Evolutionary conservation across 129 eudicot species (phyloP).

Genomic region (Arctium lappa): DNA sequence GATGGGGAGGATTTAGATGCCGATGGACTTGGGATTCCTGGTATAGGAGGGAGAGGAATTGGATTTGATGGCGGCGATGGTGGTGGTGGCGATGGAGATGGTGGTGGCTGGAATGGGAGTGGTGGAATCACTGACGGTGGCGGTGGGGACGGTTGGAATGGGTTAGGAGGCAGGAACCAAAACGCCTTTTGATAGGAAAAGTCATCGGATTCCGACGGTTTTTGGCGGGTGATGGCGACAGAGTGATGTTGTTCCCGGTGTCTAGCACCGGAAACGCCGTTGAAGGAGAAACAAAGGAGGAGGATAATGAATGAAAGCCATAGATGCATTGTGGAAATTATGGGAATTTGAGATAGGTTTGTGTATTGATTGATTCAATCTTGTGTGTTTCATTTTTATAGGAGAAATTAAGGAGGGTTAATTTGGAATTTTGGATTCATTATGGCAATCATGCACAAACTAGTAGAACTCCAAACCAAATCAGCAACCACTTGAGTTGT

Average conservation of each 20-base stretch:
- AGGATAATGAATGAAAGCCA: constrained; percentile 33
- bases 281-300: constrained; percentile 33
- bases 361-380: constrained; percentile 12
- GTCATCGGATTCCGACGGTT: no score
- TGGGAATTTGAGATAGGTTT: neutral
- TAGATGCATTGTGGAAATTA: constrained; percentile 34
- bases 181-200: no score
- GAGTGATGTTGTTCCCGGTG: constrained; percentile 36
- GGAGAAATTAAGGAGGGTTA: constrained; percentile 15
- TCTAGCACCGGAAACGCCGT: constrained; percentile 28
- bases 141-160: constrained; percentile 28
- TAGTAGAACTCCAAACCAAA: constrained; percentile 67
- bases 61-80: neutral
- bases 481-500: constrained; percentile 15
- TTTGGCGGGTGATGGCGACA: constrained; percentile 25
- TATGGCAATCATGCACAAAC: constrained; percentile 62
- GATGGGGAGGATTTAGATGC: constrained; percentile 17
- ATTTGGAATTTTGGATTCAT: constrained; percentile 18
- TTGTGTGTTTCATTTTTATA: constrained; percentile 9
- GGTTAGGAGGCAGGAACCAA: constrained; percentile 38
- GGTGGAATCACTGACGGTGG: neutral
- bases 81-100: constrained; percentile 15
- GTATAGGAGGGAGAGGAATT: constrained; percentile 29
- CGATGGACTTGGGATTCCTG: constrained; percentile 63
- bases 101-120: constrained; percentile 6